Percentiles rank a stretch among this genome's conserved stretches.
phyloP scores from a whole-genome alignment of 805 yeast genomes.

The Candida ascalaphidarum region DNA sequence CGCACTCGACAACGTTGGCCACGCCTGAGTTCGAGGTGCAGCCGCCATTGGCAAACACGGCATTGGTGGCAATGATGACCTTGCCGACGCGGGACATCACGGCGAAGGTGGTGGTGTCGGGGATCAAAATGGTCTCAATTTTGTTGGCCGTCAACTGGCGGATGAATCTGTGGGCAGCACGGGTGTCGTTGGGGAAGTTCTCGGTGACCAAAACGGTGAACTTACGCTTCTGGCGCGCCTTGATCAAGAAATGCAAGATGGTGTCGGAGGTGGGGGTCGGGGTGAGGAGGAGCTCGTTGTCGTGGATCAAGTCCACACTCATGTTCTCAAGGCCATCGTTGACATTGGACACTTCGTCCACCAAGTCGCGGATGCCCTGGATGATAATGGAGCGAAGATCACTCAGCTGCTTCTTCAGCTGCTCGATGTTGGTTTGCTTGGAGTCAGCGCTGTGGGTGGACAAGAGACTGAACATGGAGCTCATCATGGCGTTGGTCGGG shows the following conservation, averaged over 20 bases:
- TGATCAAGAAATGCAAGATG: conserved; percentile 74
- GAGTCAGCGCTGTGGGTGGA: conserved; percentile 33
- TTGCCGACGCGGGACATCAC: conserved; percentile 97
- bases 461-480: conserved; percentile 81
- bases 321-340: conserved; percentile 87
- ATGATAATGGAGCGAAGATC: conserved; percentile 81
- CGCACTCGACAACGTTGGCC: conserved; percentile 89
- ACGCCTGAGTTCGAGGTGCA: conserved; percentile 86
- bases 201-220: conserved; percentile 91
- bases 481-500: conserved; percentile 46
- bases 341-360: conserved; percentile 83
- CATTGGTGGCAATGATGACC: conserved; percentile 84
- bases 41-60: conserved; percentile 96
- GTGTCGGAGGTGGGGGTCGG: conserved; percentile 95
- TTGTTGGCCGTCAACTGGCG: conserved; percentile 73
- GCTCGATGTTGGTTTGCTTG: conserved; percentile 14
- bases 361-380: conserved; percentile 85
- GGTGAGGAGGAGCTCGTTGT: conserved; percentile 73
- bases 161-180: conserved; percentile 71
- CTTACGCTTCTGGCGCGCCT: conserved; percentile 82
- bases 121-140: conserved; percentile 83
- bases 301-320: conserved; percentile 91
- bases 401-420: conserved; percentile 35
- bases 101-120: conserved; percentile 89
- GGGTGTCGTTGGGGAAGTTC: conserved; percentile 82